These are phyloP conservation scores for Paramecium sexaurelia DNA, from an alignment of 73 alveolate species.

Conservation along the genomic window DNA sequence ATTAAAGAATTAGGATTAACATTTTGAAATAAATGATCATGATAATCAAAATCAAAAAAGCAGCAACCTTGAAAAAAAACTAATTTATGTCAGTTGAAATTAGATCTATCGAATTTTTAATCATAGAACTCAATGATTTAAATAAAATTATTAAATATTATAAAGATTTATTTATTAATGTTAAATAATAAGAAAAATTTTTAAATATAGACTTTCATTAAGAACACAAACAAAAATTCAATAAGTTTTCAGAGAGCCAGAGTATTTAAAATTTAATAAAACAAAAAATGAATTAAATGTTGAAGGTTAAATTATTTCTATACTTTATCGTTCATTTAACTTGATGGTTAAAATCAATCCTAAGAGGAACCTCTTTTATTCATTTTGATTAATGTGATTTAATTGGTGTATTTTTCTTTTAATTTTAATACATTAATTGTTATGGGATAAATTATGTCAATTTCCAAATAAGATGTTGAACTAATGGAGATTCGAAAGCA, in stretches of 20 bases:
- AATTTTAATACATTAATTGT: too few relatives aligned
- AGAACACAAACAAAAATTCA: neutral
- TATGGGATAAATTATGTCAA: too few relatives aligned
- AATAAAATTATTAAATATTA: neutral
- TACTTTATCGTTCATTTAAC: too few relatives aligned
- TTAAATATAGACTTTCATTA: neutral
- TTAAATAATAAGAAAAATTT: too few relatives aligned
- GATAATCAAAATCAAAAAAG: neutral
- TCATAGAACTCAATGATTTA: neutral
- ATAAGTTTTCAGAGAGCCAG: slow-evolving; percentile 16
- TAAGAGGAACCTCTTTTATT: too few relatives aligned
- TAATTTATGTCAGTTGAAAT: neutral
- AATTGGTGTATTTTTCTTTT: too few relatives aligned
- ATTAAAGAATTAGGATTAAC: neutral
- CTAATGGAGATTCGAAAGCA: too few relatives aligned
- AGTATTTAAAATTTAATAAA: neutral
- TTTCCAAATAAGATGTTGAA: too few relatives aligned
- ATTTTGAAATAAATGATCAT: neutral
- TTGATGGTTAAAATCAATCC: too few relatives aligned
- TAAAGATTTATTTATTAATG: too few relatives aligned
- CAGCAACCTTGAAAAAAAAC: neutral
- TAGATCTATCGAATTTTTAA: slow-evolving; percentile 12
- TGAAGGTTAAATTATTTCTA: neutral
- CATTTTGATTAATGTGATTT: too few relatives aligned
- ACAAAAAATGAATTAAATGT: neutral